Conservation (phyloP, 2,329 filamentous ascomycete genomes). For the Fusarium scirpi region DNA sequence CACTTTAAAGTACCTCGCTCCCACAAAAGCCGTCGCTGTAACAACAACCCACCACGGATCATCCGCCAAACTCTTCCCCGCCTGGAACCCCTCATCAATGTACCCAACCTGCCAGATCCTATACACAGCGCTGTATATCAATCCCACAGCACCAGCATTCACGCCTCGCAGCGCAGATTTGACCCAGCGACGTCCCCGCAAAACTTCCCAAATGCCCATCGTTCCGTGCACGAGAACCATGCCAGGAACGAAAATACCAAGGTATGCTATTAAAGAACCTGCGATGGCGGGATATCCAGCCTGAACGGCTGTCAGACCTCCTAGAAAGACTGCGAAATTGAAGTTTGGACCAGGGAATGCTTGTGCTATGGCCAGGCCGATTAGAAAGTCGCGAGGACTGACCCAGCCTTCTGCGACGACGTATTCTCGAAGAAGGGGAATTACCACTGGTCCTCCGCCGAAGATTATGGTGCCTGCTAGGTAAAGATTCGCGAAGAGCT, state of each 20-base stretch:
- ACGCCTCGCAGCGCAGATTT: slow-evolving; percentile 64
- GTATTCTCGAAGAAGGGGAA: slow-evolving; percentile 71
- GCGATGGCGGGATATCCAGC: slow-evolving; percentile 52
- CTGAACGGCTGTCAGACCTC: slow-evolving; percentile 60
- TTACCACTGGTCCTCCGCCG: slow-evolving; percentile 73
- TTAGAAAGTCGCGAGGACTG: slow-evolving; percentile 75
- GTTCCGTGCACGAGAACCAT: slow-evolving; percentile 62
- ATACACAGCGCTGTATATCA: slow-evolving; percentile 74
- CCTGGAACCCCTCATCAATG: slow-evolving; percentile 60
- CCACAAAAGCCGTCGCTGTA: slow-evolving; percentile 55
- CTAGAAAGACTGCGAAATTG: slow-evolving; percentile 69
- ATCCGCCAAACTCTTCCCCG: slow-evolving; percentile 64
- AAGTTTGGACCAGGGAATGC: slow-evolving; percentile 68
- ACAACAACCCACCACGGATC: slow-evolving; percentile 75
- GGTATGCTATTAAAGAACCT: slow-evolving; percentile 64
- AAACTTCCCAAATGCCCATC: slow-evolving; percentile 66
- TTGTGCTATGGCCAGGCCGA: slow-evolving; percentile 78
- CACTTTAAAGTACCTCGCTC: slow-evolving; percentile 2
- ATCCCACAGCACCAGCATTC: slow-evolving; percentile 70
- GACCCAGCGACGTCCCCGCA: slow-evolving; percentile 61
- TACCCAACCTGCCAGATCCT: slow-evolving; percentile 72
- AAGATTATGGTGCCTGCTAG: slow-evolving; percentile 78
- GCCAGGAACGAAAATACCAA: slow-evolving; percentile 66
- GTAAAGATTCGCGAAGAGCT: slow-evolving; percentile 78
- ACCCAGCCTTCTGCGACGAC: slow-evolving; percentile 79